phyloP scores from a whole-genome alignment of 129 eudicot genomes.

The Flaveria linearis region DNA sequence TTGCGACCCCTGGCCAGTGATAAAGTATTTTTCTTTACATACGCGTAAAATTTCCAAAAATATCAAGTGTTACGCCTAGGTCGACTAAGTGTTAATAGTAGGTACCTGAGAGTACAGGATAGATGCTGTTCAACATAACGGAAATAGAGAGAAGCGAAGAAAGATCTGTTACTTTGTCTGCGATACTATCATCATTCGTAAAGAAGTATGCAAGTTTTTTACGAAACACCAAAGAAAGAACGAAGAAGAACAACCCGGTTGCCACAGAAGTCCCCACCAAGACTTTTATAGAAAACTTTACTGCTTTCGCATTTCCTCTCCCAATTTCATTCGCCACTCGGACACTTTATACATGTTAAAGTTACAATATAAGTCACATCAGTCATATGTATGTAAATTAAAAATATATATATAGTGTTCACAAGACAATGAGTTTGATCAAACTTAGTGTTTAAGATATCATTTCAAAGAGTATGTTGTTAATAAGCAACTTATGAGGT shows the following conservation, averaged over 20 bases:
- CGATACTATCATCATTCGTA: conserved; percentile 58
- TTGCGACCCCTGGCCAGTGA: conserved; percentile 62
- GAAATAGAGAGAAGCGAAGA: conserved; percentile 63
- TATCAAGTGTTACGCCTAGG: not conserved
- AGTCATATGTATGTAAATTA: conserved; percentile 2
- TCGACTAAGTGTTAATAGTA: not conserved
- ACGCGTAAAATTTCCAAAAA: not conserved
- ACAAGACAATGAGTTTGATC: too few species aligned
- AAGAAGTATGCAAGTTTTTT: conserved; percentile 58
- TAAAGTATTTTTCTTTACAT: not conserved
- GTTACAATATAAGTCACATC: conserved; percentile 7
- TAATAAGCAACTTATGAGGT: too few species aligned
- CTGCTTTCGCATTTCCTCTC: conserved; percentile 76
- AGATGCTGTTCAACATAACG: conserved; percentile 68
- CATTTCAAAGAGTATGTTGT: too few species aligned
- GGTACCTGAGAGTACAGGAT: conserved; percentile 76
- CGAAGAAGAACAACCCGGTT: conserved; percentile 58
- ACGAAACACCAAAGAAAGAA: conserved; percentile 61
- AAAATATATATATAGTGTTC: too few species aligned
- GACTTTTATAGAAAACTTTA: conserved; percentile 69
- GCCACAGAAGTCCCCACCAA: conserved; percentile 53
- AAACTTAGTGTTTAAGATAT: too few species aligned
- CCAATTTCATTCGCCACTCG: conserved; percentile 92
- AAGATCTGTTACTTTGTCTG: conserved; percentile 55
- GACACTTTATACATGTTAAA: conserved; percentile 47